Conservation (phyloP, 768 basidiomycete species). For the Psilocybe cubensis region DNA sequence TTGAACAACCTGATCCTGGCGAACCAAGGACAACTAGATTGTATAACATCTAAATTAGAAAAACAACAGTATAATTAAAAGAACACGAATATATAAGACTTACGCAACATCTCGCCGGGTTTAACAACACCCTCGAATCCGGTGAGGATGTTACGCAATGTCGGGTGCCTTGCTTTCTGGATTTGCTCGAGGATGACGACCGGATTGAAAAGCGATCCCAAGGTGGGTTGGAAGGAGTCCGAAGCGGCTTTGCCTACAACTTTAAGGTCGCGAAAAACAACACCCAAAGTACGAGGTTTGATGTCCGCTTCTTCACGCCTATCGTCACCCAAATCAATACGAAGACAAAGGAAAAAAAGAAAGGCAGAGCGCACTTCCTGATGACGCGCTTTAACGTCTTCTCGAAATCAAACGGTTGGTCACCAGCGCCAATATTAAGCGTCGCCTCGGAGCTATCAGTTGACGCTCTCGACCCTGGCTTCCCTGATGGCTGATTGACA, state of each 20-base stretch:
- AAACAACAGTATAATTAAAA: slow-evolving; percentile 20
- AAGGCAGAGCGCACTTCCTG: slow-evolving; percentile 30
- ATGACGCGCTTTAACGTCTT: slow-evolving; percentile 32
- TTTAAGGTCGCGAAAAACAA: slow-evolving; percentile 59
- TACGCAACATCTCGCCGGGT: slow-evolving; percentile 80
- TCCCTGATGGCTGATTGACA: background rate
- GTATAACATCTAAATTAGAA: background rate
- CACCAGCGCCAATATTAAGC: slow-evolving; percentile 32
- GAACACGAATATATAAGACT: slow-evolving; percentile 40
- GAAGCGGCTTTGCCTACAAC: slow-evolving; percentile 62
- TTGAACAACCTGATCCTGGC: slow-evolving; percentile 84
- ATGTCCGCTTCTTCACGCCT: slow-evolving; percentile 53
- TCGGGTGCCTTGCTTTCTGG: slow-evolving; percentile 58
- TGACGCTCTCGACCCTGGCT: background rate
- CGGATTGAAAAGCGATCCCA: slow-evolving; percentile 68
- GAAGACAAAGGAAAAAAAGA: slow-evolving; percentile 3
- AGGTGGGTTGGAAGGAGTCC: slow-evolving; percentile 55
- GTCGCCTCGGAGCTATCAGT: slow-evolving; percentile 28
- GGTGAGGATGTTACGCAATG: slow-evolving; percentile 62
- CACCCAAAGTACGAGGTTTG: slow-evolving; percentile 58
- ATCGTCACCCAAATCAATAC: slow-evolving; percentile 10
- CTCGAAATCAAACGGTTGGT: slow-evolving; percentile 43
- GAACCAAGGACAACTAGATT: slow-evolving; percentile 77
- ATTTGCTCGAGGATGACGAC: slow-evolving; percentile 44
- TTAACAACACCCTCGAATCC: slow-evolving; percentile 68